A percentile compares a stretch with the other conserved stretches of the same genome.
phyloP scores from a whole-genome alignment of 495 filamentous ascomycete genomes.

The Glutinoglossum americanum region DNA sequence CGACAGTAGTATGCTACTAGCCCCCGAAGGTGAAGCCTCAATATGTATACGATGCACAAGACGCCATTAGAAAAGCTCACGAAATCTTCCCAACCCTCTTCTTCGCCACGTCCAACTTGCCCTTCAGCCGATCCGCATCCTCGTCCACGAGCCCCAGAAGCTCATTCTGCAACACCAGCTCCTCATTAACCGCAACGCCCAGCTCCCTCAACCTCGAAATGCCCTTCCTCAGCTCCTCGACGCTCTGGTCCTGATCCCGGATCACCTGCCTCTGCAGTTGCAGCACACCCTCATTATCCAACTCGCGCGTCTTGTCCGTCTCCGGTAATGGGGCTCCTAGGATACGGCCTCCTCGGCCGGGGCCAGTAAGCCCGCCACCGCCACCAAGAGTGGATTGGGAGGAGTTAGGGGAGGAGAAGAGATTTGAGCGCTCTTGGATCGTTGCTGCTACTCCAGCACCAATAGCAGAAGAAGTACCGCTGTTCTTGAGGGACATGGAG shows the following conservation, averaged over 20 bases:
- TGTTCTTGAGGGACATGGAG: conserved; percentile 38
- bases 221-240: conserved; percentile 53
- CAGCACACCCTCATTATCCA: conserved; percentile 77
- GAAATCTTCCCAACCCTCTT: conserved; percentile 59
- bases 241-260: conserved; percentile 62
- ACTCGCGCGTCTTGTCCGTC: conserved; percentile 66
- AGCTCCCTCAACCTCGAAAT: conserved; percentile 69
- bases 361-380: conserved; percentile 10
- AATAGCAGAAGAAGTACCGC: neutral
- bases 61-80: too few relatives aligned
- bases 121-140: conserved; percentile 42
- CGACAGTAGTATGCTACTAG: too few relatives aligned
- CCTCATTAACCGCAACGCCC: conserved; percentile 63
- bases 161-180: conserved; percentile 66
- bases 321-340: conserved; percentile 60
- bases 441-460: conserved; percentile 16
- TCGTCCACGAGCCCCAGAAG: conserved; percentile 55
- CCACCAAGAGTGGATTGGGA: neutral
- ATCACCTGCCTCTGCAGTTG: conserved; percentile 71
- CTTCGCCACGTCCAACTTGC: conserved; percentile 67
- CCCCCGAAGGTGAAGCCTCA: too few relatives aligned
- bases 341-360: conserved; percentile 30
- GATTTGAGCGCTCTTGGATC: conserved; percentile 31
- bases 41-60: too few relatives aligned
- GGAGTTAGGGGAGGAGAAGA: conserved; percentile 20